phyloP scores from a whole-genome alignment of 1,284 basidiomycete species.

The Xanthoconium separans region DNA sequence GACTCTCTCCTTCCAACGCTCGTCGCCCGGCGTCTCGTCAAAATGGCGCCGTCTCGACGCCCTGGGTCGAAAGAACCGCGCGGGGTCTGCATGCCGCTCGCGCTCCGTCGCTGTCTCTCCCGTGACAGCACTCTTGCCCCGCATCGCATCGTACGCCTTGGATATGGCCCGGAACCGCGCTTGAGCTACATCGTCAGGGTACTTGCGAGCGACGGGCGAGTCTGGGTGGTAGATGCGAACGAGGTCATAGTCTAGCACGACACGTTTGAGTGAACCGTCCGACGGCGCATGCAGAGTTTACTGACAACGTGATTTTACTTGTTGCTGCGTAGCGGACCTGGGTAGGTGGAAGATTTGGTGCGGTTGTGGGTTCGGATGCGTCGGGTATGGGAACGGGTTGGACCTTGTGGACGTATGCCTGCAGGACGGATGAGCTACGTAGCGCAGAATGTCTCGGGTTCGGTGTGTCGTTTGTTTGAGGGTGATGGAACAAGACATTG shows the following conservation, averaged over 20 bases:
- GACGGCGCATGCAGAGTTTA: neutral
- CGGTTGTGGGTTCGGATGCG: conserved; percentile 53
- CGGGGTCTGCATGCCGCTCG: conserved; percentile 29
- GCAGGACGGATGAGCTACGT: conserved; percentile 8
- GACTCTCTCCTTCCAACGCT: conserved; percentile 56
- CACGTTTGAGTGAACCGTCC: neutral
- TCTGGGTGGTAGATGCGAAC: conserved; percentile 72
- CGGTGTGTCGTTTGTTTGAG: conserved; percentile 8
- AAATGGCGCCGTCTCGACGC: conserved; percentile 24
- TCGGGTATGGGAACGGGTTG: conserved; percentile 58
- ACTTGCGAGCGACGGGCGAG: conserved; percentile 47
- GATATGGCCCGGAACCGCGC: conserved; percentile 62
- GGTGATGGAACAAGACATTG: conserved; percentile 10
- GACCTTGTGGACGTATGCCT: conserved; percentile 20
- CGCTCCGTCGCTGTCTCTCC: conserved; percentile 14
- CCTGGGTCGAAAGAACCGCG: conserved; percentile 26
- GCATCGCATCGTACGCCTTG: conserved; percentile 58
- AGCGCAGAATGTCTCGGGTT: conserved; percentile 10
- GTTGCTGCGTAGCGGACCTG: conserved; percentile 48
- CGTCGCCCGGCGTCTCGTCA: conserved; percentile 37
- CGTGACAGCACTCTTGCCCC: conserved; percentile 36
- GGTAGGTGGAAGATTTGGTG: conserved; percentile 71
- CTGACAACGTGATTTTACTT: conserved; percentile 68
- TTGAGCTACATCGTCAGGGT: conserved; percentile 49
- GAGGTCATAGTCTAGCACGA: conserved; percentile 60